Evolutionary conservation across 164 flowering plant genomes (phyloP).

Genomic region (Vitis rotundifolia): DNA sequence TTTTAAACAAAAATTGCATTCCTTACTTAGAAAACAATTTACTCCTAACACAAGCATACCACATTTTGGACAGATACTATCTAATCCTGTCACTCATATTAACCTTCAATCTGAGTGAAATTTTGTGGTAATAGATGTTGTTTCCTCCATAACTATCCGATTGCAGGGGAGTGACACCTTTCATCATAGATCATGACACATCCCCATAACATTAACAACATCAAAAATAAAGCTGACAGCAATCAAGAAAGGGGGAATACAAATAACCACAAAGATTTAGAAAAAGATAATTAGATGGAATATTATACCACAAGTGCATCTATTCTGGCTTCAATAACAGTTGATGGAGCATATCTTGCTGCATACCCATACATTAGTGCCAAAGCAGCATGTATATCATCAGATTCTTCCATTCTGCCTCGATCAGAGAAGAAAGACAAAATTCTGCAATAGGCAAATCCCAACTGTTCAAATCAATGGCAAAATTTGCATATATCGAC

Average conservation of each 20-base stretch:
- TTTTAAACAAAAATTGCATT: no score
- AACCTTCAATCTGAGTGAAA: no score
- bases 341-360: conserved; percentile 98
- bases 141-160: no score
- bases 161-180: no score
- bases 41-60: no score
- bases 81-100: no score
- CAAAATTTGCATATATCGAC: no score
- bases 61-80: no score
- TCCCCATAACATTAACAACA: no score
- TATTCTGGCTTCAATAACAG: conserved; percentile 96
- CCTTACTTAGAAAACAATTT: no score
- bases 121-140: no score
- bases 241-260: background rate
- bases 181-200: no score
- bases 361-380: conserved; percentile 99
- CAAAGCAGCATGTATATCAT: conserved; percentile 97
- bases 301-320: conserved; percentile 90
- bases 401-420: conserved; percentile 64
- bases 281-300: background rate
- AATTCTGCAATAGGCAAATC: conserved; percentile 49
- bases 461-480: conserved; percentile 4
- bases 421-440: conserved; percentile 66
- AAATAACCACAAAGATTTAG: conserved; percentile 4
- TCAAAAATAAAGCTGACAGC: background rate